phyloP scores from a whole-genome alignment of 1,284 basidiomycete species.

The Microbotryum scabiosae region DNA sequence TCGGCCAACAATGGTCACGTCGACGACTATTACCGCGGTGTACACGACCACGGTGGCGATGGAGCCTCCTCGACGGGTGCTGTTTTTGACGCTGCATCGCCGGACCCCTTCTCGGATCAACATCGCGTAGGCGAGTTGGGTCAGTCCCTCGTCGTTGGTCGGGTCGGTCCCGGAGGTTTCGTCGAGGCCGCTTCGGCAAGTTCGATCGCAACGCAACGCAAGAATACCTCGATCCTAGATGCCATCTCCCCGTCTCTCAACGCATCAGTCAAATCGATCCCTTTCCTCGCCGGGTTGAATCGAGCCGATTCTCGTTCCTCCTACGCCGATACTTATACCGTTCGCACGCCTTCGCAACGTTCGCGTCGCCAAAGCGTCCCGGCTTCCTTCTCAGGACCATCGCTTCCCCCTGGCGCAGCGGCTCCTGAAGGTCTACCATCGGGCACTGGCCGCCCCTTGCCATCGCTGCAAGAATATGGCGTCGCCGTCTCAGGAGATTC shows the following conservation, averaged over 20 bases:
- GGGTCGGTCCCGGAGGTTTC: not conserved
- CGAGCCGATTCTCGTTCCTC: not conserved
- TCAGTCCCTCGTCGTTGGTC: not conserved
- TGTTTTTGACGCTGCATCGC: no score
- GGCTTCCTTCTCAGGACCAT: no score
- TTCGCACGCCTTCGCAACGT: no score
- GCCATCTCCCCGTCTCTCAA: conserved; percentile 5
- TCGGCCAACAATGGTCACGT: not conserved
- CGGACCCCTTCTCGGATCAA: conserved; percentile 16
- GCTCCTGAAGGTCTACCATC: no score
- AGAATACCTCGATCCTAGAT: not conserved
- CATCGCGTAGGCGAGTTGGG: conserved; percentile 20
- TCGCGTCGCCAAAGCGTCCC: no score
- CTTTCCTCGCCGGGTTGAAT: conserved; percentile 7
- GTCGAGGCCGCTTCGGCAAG: no score
- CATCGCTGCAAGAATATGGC: no score
- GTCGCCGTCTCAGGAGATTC: no score
- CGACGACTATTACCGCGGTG: not conserved
- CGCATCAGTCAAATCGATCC: conserved; percentile 11
- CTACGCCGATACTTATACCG: no score
- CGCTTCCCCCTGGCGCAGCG: no score
- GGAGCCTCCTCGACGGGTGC: no score
- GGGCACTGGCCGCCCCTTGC: no score
- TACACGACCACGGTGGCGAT: not conserved
- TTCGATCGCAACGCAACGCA: not conserved